Evolutionary conservation across 805 yeast species (phyloP), one percentile per base, ranked within the genome.

Genomic region (Pachysolen tannophilus): DNA sequence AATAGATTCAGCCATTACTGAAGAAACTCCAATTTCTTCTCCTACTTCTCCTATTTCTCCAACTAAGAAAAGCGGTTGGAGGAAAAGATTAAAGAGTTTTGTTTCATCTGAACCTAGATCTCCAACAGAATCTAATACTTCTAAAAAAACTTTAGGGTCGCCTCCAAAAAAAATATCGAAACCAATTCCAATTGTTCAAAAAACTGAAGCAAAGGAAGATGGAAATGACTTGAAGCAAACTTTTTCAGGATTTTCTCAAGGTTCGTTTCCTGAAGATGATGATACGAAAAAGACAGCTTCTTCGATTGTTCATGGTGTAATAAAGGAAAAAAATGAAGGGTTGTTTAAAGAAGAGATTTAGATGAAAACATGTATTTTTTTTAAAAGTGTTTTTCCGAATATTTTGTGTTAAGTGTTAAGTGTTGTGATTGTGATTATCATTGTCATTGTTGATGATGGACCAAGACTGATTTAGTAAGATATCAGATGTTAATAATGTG

Each of bases 211-310:
- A 16, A 16, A 26, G 9, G 41, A 35, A 13, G 37, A 32, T 3
- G 31, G 25, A 14, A 34, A 46, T 33, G 56, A 49, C 21, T 38
- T 50, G 32, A 47, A 49, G 36, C 48, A 52, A 33, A 63, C 68
- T 2, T 66, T 66, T 41, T 54, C 65, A 18, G 67, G 66, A 3
- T 66, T 66, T 45, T 60, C 66, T n/a, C 71, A 66, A 47, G 71
- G 70, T 19, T 65, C 70, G 5, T 56, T 42, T 14, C 54, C 47
- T 24, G 50, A 44, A 28, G 49, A 43, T 30, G 50, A 45, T 19
- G 19, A 8, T 17, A 28, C 23, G 3, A 14, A n/a, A 11, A 15
- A n/a, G 11, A n/a, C 32, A 11, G 18, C n/a, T 29, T 10, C 25
- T 6, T n/a, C 17, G 5, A 7, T 21, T 6, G 11, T 17, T 10